Evolutionary conservation across 2,329 filamentous ascomycete species (phyloP).

Genomic region (Alternaria brassicicola): DNA sequence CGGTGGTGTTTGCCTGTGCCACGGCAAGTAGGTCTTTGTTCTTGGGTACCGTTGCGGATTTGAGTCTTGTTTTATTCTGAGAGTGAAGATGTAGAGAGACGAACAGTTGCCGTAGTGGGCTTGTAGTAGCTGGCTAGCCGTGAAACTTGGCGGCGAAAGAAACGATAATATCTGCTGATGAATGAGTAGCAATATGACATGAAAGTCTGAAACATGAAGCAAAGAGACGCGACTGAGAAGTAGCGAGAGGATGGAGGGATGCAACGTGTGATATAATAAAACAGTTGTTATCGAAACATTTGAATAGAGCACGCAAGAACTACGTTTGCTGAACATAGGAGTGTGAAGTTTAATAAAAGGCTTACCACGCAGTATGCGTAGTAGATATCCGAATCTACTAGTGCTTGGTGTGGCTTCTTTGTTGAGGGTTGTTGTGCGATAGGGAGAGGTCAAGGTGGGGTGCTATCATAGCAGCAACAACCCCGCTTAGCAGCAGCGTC

Average conservation of each 20-base stretch:
- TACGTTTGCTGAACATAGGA: neutral
- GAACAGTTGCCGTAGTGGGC: neutral
- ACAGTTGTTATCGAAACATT: neutral
- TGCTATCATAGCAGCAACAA: neutral
- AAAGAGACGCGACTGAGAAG: neutral
- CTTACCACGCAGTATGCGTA: too few species aligned
- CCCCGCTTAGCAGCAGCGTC: conserved; percentile 6
- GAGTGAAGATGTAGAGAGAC: neutral
- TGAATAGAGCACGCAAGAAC: neutral
- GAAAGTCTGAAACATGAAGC: neutral
- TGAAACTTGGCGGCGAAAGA: neutral
- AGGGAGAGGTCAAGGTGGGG: conserved; percentile 2
- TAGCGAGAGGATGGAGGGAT: too few species aligned
- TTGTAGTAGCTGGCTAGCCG: neutral
- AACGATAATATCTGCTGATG: neutral
- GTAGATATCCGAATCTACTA: neutral
- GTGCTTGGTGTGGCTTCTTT: neutral
- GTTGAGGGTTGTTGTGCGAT: neutral
- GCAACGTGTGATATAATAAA: neutral
- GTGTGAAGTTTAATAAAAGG: neutral
- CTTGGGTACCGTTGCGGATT: neutral
- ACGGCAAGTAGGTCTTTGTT: neutral
- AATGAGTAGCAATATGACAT: neutral
- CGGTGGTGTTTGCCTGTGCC: neutral
- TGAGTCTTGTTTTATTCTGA: neutral